These are phyloP conservation scores for Beauveria sp. DNA, from an alignment of 2,329 filamentous ascomycete genomes.

Conservation along the genomic window DNA sequence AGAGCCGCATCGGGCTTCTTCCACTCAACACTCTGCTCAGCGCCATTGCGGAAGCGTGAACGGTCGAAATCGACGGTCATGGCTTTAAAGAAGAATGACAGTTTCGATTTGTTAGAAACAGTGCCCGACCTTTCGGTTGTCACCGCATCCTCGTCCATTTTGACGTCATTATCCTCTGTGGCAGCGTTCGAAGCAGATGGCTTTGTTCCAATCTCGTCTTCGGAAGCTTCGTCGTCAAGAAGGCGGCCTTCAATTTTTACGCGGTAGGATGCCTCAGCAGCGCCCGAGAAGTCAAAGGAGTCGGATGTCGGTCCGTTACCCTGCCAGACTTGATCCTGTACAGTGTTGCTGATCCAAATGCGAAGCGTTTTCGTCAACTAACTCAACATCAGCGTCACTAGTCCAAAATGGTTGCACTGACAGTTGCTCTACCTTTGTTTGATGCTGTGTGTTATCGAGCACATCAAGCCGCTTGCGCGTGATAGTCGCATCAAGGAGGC, in stretches of 20 bases:
- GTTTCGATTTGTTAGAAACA: conserved; percentile 32
- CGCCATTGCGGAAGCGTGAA: conserved; percentile 46
- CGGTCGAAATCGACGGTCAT: conserved; percentile 68
- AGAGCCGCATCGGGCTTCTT: conserved; percentile 63
- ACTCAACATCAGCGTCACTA: conserved; percentile 10
- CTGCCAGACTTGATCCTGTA: conserved; percentile 93
- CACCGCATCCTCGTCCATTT: conserved; percentile 18
- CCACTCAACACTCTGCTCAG: conserved; percentile 68
- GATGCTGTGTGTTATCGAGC: conserved; percentile 69
- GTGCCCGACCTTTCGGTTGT: conserved; percentile 28
- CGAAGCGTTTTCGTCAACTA: conserved; percentile 77
- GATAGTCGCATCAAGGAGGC: conserved; percentile 83
- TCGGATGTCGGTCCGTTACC: conserved; percentile 59
- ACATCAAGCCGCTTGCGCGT: conserved; percentile 91
- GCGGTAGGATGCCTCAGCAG: conserved; percentile 70
- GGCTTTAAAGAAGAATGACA: conserved; percentile 78
- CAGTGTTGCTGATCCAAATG: conserved; percentile 92
- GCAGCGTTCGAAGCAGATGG: conserved; percentile 14
- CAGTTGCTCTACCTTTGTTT: conserved; percentile 49
- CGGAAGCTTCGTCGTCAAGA: conserved; percentile 58
- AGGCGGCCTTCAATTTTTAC: conserved; percentile 89
- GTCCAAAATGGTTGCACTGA: background rate
- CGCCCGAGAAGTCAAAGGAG: conserved; percentile 74
- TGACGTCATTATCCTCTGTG: conserved; percentile 30
- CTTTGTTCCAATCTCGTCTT: conserved; percentile 35